Conservation (phyloP, 2,329 filamentous ascomycete genomes). For the Xylaria digitata region DNA sequence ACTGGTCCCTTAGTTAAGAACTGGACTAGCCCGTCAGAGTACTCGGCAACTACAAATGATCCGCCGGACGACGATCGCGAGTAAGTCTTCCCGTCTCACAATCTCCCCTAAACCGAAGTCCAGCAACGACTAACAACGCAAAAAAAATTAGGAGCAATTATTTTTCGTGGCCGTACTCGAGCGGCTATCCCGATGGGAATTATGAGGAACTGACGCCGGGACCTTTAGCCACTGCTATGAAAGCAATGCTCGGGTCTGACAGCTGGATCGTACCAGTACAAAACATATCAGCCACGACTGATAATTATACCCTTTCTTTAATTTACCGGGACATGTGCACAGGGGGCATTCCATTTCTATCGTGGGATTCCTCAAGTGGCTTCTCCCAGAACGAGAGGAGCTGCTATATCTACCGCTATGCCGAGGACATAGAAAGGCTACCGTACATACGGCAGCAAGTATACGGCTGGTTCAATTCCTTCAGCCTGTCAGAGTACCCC, state of each 20-base stretch:
- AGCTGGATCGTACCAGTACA: slow-evolving; percentile 11
- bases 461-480: background rate
- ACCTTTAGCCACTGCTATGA: slow-evolving; percentile 1
- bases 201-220: background rate
- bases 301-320: background rate
- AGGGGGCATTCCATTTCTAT: slow-evolving; percentile 7
- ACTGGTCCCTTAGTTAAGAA: slow-evolving; percentile 4
- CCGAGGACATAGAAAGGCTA: too few species aligned
- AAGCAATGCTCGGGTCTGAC: slow-evolving; percentile 7
- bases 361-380: background rate
- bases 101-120: background rate
- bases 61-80: background rate
- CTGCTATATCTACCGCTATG: background rate
- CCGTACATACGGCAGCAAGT: background rate
- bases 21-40: background rate
- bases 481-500: too few species aligned
- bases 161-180: background rate
- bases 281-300: slow-evolving; percentile 2
- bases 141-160: background rate
- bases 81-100: background rate
- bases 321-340: slow-evolving; percentile 13
- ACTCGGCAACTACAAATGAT: background rate
- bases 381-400: background rate
- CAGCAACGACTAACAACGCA: background rate
- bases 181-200: background rate